phyloP scores from a whole-genome alignment of 2,329 filamentous ascomycete genomes.

The Exophiala sp. region DNA sequence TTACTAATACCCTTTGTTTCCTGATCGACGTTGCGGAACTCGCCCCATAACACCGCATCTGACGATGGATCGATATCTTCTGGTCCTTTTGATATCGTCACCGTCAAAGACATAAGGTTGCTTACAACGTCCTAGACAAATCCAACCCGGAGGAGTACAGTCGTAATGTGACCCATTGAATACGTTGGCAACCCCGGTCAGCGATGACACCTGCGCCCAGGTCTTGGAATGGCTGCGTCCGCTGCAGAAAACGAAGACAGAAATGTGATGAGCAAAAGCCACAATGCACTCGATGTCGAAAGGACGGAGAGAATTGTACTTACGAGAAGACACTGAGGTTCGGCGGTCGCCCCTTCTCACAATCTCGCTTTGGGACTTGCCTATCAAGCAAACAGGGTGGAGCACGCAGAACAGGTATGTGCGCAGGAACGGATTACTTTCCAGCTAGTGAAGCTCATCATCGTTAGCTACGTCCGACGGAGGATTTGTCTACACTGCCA shows the following conservation, averaged over 20 bases:
- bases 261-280: slow-evolving; percentile 44
- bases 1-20: no score
- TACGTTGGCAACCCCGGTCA: not conserved
- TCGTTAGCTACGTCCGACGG: not conserved
- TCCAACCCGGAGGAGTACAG: no score
- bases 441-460: no score
- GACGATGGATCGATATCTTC: no score
- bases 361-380: slow-evolving; percentile 2
- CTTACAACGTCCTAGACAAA: no score
- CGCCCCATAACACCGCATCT: no score
- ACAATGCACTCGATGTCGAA: slow-evolving; percentile 38
- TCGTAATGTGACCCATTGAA: not conserved
- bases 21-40: no score
- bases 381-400: not conserved
- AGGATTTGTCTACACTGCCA: slow-evolving; percentile 7
- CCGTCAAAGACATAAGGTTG: no score
- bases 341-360: not conserved
- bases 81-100: no score
- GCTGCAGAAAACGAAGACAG: slow-evolving; percentile 43
- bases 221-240: slow-evolving; percentile 43
- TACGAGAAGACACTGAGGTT: slow-evolving; percentile 8
- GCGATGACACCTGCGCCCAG: slow-evolving; percentile 34
- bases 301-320: not conserved
- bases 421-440: not conserved
- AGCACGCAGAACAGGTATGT: slow-evolving; percentile 3